Base-by-base conservation (phyloP, 768 basidiomycete species). In the Leccinum rimulosum region DNA sequence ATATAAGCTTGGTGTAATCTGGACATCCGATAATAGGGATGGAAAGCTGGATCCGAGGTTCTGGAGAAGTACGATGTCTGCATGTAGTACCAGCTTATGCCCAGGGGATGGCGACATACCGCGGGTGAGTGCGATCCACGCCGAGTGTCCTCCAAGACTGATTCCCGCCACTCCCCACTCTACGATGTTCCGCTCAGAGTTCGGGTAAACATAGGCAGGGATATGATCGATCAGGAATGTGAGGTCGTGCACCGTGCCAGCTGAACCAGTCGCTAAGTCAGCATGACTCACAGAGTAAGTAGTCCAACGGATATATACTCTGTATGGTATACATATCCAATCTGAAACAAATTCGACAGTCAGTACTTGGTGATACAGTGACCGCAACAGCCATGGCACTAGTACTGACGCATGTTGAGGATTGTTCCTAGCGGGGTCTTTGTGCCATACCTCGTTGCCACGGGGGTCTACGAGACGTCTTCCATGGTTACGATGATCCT, bases 211-310 rank as follows among this genome's bases (percentile, higher is more conserved):
- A 67, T 87, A 88, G 0, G 84, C 72, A 1, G 88, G 84, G 4
- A 95, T 77, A 64, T 90, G 87, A 68, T 95, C 91, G 54, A 94
- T 88, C 58, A 95, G 71, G 74, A 88, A 86, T 0, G 88, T 88
- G 7, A 94, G 81, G 66, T 95, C 94, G 38, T 80, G 75, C 3
- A 85, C 84, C 0, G 91, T 88, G 2, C 91, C 92, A 56, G 71
- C 71, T 72, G 54, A 55, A 55, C 14, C 56, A 30, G 22, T 30
- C 51, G 1, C 25, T 19, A 45, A 27, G 52, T 68, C 58, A 61
- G 54, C 31, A 54, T 27, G 4, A 27, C 25, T 25, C 15, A 14
- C 28, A 38, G 40, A 58, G 43, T 6, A 28, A 17, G 22, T 22
- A 1, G 27, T 3, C 36, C 30, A 9, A 50, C 22, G 35, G 27